A percentile compares a stretch with the other conserved stretches of the same genome.
phyloP scores from a whole-genome alignment of 441 rosid genomes.

The Syzygium malaccense region DNA sequence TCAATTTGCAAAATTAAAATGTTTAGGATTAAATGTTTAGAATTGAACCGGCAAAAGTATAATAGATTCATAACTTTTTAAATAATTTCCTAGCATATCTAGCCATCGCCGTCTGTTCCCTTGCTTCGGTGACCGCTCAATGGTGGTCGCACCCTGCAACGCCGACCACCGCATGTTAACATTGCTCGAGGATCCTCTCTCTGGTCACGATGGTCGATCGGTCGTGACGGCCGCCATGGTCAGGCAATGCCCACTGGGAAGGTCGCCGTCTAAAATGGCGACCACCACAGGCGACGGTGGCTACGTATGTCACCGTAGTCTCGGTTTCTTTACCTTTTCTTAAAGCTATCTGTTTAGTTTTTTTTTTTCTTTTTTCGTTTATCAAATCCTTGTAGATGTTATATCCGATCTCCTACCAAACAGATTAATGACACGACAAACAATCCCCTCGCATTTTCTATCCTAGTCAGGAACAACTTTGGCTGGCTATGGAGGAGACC shows the following conservation, averaged over 20 bases:
- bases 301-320: not conserved
- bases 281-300: rapidly evolving
- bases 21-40: too few relatives aligned
- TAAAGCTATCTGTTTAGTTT: not conserved
- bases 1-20: too few relatives aligned
- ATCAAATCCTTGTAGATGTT: not conserved
- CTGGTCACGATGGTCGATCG: not conserved
- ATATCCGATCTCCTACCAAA: not conserved
- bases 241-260: not conserved
- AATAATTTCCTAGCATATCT: not conserved
- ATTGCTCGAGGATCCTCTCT: not conserved
- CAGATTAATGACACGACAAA: not conserved
- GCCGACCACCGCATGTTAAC: not conserved
- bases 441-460: not conserved
- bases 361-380: not conserved
- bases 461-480: not conserved
- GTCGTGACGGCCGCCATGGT: not conserved
- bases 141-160: not conserved
- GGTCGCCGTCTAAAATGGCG: not conserved
- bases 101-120: not conserved
- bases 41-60: too few relatives aligned
- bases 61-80: too few relatives aligned
- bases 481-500: not conserved
- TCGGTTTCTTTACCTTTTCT: not conserved
- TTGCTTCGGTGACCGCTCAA: not conserved